Base-by-base conservation (phyloP, 164 flowering plant genomes). In the Platanus orientalis region DNA sequence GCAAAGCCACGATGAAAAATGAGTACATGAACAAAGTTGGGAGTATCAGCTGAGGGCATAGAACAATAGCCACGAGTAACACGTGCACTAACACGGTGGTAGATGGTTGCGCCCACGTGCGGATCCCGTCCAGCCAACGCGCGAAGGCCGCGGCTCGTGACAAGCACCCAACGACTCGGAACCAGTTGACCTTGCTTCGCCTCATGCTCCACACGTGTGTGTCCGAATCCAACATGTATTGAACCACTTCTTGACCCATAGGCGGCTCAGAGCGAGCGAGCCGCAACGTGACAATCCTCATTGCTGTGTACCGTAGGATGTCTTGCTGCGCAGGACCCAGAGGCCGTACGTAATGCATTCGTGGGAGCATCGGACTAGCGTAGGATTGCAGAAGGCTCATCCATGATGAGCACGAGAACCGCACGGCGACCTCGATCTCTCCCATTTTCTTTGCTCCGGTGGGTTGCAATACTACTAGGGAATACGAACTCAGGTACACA, bases 121-220 rank as follows among this genome's bases (percentile, higher is more conserved):
- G 81, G n/a, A 92, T 74, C 39, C 75, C 88, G 23, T 88, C 86
- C 19, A 88, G 56, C 98, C 98, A 90, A 11, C 87, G 73, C 0
- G 79, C 82, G 2, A 88, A 25, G 0, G 85, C 36, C 4, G 84
- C 86, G 0, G 75, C 83, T 14, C 76, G 77, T 1, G 88, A 64
- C 57, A 92, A 62, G 50, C 88, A 82, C 1, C 83, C 84, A 16
- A 86, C 83, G 0, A 87, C 76, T 20, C 97, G 58, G 62, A 87
- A 85, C 96, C 94, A 95, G 58, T 92, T 92, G 1, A 89, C 89
- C 77, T 90, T 92, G 80, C 92, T 90, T 21, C 94, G 63, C 67
- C 98, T 76, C 95, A 95, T 81, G 85, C 99, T 95, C 97, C 96
- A 95, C 70, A 80, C 69, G 71, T 84, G 85, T 48, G 84, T 75